These are phyloP conservation scores for Xerocomellus chrysenteron DNA, from an alignment of 768 basidiomycete species.

Conservation along the genomic window DNA sequence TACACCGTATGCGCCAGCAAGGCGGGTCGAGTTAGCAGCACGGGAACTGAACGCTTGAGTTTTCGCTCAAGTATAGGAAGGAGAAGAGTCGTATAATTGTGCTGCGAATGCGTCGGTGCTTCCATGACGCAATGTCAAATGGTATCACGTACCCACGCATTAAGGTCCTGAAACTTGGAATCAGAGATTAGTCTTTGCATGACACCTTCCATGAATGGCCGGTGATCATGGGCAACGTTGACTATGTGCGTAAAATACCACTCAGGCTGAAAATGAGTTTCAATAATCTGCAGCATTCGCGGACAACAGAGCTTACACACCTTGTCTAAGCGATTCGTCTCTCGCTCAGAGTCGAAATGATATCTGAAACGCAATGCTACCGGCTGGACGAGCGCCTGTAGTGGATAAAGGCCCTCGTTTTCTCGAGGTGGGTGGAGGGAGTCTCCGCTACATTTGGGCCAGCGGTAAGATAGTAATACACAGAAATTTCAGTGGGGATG, in stretches of 20 bases:
- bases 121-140: neutral
- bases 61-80: slow-evolving; percentile 77
- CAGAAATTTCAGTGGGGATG: slow-evolving; percentile 3
- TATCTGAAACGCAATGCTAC: slow-evolving; percentile 88
- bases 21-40: slow-evolving; percentile 73
- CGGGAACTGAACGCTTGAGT: slow-evolving; percentile 69
- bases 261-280: slow-evolving; percentile 64
- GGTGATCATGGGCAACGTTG: slow-evolving; percentile 85
- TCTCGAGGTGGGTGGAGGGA: slow-evolving; percentile 37
- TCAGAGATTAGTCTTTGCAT: slow-evolving; percentile 68
- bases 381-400: slow-evolving; percentile 82
- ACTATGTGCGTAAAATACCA: slow-evolving; percentile 95
- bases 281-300: neutral
- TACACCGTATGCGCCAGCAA: slow-evolving; percentile 95
- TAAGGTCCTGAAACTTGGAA: slow-evolving; percentile 61
- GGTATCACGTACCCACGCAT: slow-evolving; percentile 65
- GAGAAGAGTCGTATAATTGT: slow-evolving; percentile 79
- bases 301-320: slow-evolving; percentile 36
- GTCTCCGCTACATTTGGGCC: slow-evolving; percentile 45
- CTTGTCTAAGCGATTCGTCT: slow-evolving; percentile 93
- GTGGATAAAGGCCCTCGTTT: slow-evolving; percentile 67
- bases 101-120: slow-evolving; percentile 42
- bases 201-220: slow-evolving; percentile 70
- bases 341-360: slow-evolving; percentile 85
- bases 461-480: slow-evolving; percentile 2